phyloP scores from a whole-genome alignment of 176 grass and related monocot species.

The Lolium perenne region DNA sequence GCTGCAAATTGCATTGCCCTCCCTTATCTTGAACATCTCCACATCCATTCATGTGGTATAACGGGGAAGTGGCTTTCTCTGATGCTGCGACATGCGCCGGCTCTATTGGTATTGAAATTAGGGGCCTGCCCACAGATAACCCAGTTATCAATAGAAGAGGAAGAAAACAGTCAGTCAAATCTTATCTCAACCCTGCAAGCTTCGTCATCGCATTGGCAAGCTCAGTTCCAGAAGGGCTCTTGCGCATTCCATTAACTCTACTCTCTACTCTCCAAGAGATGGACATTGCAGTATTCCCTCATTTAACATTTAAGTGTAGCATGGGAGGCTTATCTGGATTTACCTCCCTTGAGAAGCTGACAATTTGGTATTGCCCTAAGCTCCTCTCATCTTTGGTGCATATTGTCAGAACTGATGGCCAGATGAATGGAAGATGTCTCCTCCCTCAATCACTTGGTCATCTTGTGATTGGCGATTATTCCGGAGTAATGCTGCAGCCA shows the following conservation, averaged over 20 bases:
- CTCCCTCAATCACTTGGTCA: background rate
- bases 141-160: background rate
- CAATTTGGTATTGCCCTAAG: background rate
- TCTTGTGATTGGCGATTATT: background rate
- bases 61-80: background rate
- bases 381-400: background rate
- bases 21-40: background rate
- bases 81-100: background rate
- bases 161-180: background rate
- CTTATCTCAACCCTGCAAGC: background rate
- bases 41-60: background rate
- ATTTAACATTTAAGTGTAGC: background rate
- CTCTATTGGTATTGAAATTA: background rate
- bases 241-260: background rate
- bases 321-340: background rate
- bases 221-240: background rate
- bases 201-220: background rate
- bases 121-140: background rate
- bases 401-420: background rate
- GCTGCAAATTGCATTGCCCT: background rate
- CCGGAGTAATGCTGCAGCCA: background rate
- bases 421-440: background rate
- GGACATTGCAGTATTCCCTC: fast-evolving
- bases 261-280: background rate
- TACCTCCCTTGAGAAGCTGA: background rate